phyloP scores from a whole-genome alignment of 202 grass and related monocot genomes.

The Setaria italica region DNA sequence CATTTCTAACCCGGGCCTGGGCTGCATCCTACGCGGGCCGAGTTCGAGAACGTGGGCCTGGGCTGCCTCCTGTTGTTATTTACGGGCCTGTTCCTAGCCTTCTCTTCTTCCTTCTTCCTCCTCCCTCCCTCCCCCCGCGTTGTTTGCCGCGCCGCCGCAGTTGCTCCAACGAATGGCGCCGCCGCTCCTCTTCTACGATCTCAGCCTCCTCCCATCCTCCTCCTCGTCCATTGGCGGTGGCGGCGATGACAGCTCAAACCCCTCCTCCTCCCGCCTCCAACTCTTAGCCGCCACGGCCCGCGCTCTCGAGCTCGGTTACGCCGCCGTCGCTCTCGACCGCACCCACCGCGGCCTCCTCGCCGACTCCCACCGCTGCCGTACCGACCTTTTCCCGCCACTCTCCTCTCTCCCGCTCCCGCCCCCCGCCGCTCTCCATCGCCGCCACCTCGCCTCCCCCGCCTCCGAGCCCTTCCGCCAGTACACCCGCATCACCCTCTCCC shows the following conservation, averaged over 20 bases:
- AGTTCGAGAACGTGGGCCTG: too few species aligned
- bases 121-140: too few species aligned
- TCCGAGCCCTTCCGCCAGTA: constrained; percentile 69
- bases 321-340: constrained; percentile 65
- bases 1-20: too few species aligned
- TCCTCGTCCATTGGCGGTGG: neutral
- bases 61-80: too few species aligned
- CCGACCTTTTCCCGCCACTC: constrained; percentile 10
- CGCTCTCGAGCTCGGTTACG: constrained; percentile 67
- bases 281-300: constrained; percentile 42
- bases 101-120: too few species aligned
- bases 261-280: constrained; percentile 21
- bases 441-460: constrained; percentile 30
- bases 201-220: constrained; percentile 50
- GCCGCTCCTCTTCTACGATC: constrained; percentile 61
- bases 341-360: constrained; percentile 67
- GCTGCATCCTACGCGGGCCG: too few species aligned
- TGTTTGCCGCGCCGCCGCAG: too few species aligned
- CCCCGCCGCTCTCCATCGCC: constrained; percentile 48
- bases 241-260: neutral
- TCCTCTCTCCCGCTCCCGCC: constrained; percentile 59
- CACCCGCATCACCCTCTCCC: constrained; percentile 71
- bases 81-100: too few species aligned
- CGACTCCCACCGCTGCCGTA: constrained; percentile 55
- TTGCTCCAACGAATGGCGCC: constrained; percentile 10